These are phyloP conservation scores for Populus hybrid DNA, from an alignment of 441 rosid genomes.

Conservation along the genomic window DNA sequence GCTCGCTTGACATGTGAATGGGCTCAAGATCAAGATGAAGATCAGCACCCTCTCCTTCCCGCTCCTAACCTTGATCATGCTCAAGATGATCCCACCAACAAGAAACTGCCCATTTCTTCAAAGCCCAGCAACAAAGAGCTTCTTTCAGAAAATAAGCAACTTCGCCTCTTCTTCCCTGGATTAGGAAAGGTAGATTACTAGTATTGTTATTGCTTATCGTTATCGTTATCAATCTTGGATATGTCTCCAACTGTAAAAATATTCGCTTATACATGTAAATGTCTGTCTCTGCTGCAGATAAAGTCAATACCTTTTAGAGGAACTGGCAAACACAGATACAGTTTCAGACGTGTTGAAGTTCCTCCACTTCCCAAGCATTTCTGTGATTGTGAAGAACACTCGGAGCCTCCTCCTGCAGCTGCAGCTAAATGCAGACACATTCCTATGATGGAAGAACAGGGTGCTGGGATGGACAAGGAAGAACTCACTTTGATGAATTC, in stretches of 20 bases:
- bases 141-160: conserved; percentile 30
- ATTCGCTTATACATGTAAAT: neutral
- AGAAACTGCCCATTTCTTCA: neutral
- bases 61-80: conserved; percentile 68
- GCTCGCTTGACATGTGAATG: neutral
- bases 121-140: conserved; percentile 8
- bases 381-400: conserved; percentile 92
- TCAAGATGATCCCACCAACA: conserved; percentile 31
- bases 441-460: conserved; percentile 30
- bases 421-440: conserved; percentile 28
- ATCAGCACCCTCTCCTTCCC: neutral
- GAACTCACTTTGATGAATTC: conserved; percentile 71
- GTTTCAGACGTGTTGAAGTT: conserved; percentile 66
- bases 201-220: too few species aligned
- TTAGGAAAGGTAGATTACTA: conserved; percentile 48
- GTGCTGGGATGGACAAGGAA: conserved; percentile 44
- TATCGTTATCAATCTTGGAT: neutral
- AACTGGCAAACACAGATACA: conserved; percentile 89
- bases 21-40: neutral
- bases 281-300: conserved; percentile 41
- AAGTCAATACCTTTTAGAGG: conserved; percentile 71
- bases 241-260: neutral
- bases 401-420: conserved; percentile 23
- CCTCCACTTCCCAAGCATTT: conserved; percentile 56
- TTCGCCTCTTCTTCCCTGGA: conserved; percentile 69